These are phyloP conservation scores for Millerozyma acaciae DNA, from an alignment of 805 yeast genomes.

Conservation along the genomic window DNA sequence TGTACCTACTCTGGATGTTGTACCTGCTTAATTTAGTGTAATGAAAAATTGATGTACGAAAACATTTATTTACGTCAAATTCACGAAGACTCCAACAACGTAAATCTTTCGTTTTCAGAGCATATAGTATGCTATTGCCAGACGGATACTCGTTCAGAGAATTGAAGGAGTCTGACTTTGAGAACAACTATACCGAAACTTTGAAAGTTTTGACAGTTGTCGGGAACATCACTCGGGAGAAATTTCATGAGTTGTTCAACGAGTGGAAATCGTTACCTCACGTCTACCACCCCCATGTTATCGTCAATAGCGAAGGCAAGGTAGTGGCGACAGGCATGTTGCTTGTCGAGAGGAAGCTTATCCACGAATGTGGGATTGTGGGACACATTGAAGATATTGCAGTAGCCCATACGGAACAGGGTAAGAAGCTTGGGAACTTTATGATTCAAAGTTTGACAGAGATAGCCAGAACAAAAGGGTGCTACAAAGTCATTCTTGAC, in stretches of 20 bases:
- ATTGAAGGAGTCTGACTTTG: constrained; percentile 51
- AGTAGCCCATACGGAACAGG: constrained; percentile 71
- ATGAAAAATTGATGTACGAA: too few species aligned
- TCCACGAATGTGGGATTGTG: constrained; percentile 78
- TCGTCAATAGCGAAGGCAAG: constrained; percentile 45
- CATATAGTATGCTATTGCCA: constrained; percentile 38
- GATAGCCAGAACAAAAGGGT: constrained; percentile 58
- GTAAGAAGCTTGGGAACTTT: constrained; percentile 70
- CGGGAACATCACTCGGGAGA: constrained; percentile 56
- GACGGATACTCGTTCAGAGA: constrained; percentile 66
- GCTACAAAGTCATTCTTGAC: constrained; percentile 87
- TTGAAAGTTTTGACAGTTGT: constrained; percentile 75
- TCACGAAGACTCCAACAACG: neutral
- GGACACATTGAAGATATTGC: constrained; percentile 97
- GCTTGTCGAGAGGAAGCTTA: constrained; percentile 73
- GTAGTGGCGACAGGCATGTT: constrained; percentile 85
- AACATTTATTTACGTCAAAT: too few species aligned
- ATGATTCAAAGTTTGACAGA: constrained; percentile 60
- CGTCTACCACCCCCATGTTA: constrained; percentile 67
- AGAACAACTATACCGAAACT: constrained; percentile 58
- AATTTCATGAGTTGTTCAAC: constrained; percentile 49
- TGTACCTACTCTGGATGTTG: too few species aligned
- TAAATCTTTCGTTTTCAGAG: neutral
- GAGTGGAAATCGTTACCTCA: constrained; percentile 54
- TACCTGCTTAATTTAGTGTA: too few species aligned